These are phyloP conservation scores for Diaporthe aspalathi DNA, from an alignment of 2,329 filamentous ascomycete genomes.

Conservation along the genomic window DNA sequence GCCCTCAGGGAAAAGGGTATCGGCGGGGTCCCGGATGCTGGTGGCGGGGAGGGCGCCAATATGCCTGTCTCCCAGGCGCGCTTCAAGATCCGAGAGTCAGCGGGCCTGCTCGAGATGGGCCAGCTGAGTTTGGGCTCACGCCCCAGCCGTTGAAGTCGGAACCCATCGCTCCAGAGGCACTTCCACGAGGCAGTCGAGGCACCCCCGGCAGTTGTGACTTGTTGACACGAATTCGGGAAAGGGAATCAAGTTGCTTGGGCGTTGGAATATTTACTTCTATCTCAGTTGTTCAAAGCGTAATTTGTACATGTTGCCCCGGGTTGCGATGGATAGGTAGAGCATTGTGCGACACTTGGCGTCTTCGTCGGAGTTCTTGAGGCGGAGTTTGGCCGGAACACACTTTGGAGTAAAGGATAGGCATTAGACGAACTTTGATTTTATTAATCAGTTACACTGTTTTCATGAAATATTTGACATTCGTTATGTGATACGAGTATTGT, in stretches of 20 bases:
- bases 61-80: not conserved
- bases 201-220: too few relatives aligned
- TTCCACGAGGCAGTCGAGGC: too few relatives aligned
- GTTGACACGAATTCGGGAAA: too few relatives aligned
- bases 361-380: not conserved
- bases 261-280: not conserved
- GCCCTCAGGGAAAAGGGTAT: not conserved
- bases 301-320: too few relatives aligned
- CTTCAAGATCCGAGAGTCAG: not conserved
- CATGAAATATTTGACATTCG: too few relatives aligned
- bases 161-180: not conserved
- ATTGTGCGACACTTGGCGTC: not conserved
- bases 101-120: not conserved
- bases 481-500: not conserved
- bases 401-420: not conserved
- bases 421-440: too few relatives aligned
- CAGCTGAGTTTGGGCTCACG: not conserved
- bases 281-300: not conserved
- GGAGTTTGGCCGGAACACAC: accelerated
- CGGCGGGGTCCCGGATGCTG: not conserved
- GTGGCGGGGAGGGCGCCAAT: not conserved
- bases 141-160: not conserved
- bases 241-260: not conserved
- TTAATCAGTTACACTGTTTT: not conserved
- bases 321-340: too few relatives aligned